A percentile compares a stretch with the other conserved stretches of the same genome.
Conservation (phyloP, 805 yeast genomes). For the Danielozyma ontarioensis region DNA sequence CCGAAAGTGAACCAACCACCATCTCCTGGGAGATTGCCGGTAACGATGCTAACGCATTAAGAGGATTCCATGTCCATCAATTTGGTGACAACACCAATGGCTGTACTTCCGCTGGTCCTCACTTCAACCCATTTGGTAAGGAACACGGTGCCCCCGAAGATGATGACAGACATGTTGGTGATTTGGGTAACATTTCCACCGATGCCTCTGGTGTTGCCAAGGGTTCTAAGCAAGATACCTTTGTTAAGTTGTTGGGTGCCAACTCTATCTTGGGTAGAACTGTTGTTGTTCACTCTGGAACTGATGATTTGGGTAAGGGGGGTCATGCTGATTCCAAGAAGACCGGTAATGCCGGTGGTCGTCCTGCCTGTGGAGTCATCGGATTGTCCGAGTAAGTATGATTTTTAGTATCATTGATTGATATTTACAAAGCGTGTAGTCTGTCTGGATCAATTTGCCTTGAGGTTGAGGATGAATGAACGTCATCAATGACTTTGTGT, state of each 20-base stretch:
- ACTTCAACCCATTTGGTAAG: constrained; percentile 85
- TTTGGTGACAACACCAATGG: constrained; percentile 99
- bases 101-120: constrained; percentile 98
- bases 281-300: constrained; percentile 89
- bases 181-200: constrained; percentile 89
- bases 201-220: constrained; percentile 87
- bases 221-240: constrained; percentile 75
- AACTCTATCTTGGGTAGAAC: constrained; percentile 91
- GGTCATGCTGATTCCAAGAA: constrained; percentile 85
- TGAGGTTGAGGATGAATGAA: not conserved
- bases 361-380: constrained; percentile 98
- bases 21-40: constrained; percentile 87
- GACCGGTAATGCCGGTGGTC: constrained; percentile 97
- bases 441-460: not conserved
- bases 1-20: constrained; percentile 79
- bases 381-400: constrained; percentile 53
- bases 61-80: constrained; percentile 98
- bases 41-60: constrained; percentile 77
- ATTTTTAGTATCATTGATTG: constrained; percentile 1
- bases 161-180: constrained; percentile 84
- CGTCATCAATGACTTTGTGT: not conserved
- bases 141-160: constrained; percentile 92
- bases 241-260: constrained; percentile 80
- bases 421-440: not conserved
- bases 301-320: constrained; percentile 93